Evolutionary conservation across 345 rosid species (phyloP), one percentile per base, ranked within the genome.

Genomic region (Hirschfeldia incana): DNA sequence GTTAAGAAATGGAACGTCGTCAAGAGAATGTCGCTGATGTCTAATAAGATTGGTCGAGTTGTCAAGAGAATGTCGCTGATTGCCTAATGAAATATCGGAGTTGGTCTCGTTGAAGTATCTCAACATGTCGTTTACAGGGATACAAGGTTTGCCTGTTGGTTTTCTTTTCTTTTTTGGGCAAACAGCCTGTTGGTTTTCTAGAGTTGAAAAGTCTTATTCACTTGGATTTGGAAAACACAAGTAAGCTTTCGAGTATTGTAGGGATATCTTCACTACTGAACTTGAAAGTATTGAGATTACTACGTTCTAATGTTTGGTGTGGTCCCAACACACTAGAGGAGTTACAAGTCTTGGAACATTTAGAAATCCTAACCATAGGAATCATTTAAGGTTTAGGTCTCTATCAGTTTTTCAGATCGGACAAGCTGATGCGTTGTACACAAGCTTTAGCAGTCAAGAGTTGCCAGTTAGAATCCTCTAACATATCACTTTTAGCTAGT

Each of bases 261-360:
- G 74, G 68, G 21, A 67, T 76, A 4, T 76, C 36, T 0, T 8
- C 30, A 0, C 26, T 68, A 60, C 0, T 3, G 46, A 37, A 44
- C 10, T 29, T 69, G 51, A 49, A 42, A 76, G 69, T 76, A 6
- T 6, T 76, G 63, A 76, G 5, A 11, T 4, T 76, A 8, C 51
- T 12, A 44, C n/a, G 51, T 3, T 67, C n/a, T 4, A 12, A 17
- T 1, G 29, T 4, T 15, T 6, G 0, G 5, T 7, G 3, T 1
- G 16, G 29, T 37, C 15, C 4, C 42, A 27, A 12, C 55, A 30
- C 49, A 33, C 10, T 67, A 12, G 9, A 76, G 27, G 60, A 76
- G 74, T 7, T 76, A 21, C 61, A 4, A 39, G 21, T 8, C 33
- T 76, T 69, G 30, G 49, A 76, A 59, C 62, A 60, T 6, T 11